These are phyloP conservation scores for Gaeumannomyces tritici DNA, from an alignment of 2,329 filamentous ascomycete genomes.

Conservation along the genomic window DNA sequence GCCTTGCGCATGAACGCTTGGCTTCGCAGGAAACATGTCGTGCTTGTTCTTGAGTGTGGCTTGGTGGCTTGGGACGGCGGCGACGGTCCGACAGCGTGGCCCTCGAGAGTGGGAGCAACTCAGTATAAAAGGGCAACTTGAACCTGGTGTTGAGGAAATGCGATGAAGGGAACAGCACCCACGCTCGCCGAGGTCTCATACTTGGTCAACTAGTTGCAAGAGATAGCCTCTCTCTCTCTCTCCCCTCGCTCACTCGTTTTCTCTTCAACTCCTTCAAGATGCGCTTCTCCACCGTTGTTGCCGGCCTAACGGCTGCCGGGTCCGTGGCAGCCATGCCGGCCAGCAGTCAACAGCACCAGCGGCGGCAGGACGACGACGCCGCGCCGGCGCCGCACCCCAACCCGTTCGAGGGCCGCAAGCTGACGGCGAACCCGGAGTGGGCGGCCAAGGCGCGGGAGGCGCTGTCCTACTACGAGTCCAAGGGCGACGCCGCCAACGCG, in stretches of 20 bases:
- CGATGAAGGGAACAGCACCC: neutral
- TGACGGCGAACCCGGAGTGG: conserved; percentile 36
- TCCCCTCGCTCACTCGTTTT: no score
- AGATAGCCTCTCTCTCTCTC: neutral
- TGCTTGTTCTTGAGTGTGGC: neutral
- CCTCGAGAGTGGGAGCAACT: no score
- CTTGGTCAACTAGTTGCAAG: neutral
- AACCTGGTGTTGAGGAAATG: neutral
- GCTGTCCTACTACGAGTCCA: conserved; percentile 21
- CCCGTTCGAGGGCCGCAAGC: conserved; percentile 36
- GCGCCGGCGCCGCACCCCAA: conserved; percentile 12
- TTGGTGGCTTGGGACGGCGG: no score
- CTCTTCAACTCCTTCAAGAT: conserved; percentile 4
- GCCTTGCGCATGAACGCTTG: neutral
- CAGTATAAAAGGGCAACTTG: neutral
- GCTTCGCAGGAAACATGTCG: neutral
- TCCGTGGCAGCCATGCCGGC: conserved; percentile 10
- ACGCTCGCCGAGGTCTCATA: neutral
- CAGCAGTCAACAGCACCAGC: neutral
- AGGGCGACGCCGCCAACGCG: conserved; percentile 26
- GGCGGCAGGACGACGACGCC: neutral
- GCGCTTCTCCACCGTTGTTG: conserved; percentile 10
- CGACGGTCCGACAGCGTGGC: neutral
- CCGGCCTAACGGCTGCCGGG: conserved; percentile 11
- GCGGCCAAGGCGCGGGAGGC: conserved; percentile 29